Conservation (phyloP, 2,329 filamentous ascomycete genomes). For the Talaromyces piceae region DNA sequence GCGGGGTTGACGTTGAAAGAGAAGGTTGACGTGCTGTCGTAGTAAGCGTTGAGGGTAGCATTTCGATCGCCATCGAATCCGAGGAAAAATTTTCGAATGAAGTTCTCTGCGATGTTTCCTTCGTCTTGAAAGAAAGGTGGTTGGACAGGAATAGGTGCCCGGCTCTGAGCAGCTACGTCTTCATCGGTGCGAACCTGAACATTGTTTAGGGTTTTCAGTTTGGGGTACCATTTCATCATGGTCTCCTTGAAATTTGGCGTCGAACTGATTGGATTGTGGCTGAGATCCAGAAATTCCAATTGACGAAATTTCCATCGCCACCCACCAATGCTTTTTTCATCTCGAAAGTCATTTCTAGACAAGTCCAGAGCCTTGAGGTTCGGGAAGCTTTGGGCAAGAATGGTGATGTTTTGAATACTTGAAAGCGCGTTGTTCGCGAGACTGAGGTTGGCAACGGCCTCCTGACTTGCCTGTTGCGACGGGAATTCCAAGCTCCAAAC, state of each 20-base stretch:
- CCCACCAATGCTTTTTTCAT: conserved; percentile 57
- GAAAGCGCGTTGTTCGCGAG: conserved; percentile 73
- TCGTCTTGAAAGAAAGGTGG: conserved; percentile 68
- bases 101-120: conserved; percentile 64
- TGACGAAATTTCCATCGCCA: conserved; percentile 75
- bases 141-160: conserved; percentile 53
- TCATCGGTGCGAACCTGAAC: conserved; percentile 65
- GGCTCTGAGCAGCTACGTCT: conserved; percentile 54
- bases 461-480: conserved; percentile 61
- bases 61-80: conserved; percentile 66
- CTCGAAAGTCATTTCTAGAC: conserved; percentile 70
- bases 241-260: conserved; percentile 58
- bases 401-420: conserved; percentile 64
- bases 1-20: conserved; percentile 65
- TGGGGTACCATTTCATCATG: conserved; percentile 75
- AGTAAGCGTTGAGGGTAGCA: conserved; percentile 57
- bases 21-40: conserved; percentile 69
- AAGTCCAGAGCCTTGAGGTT: conserved; percentile 84
- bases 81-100: conserved; percentile 65
- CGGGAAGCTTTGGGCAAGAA: conserved; percentile 71
- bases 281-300: conserved; percentile 73
- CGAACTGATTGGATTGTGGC: conserved; percentile 65
- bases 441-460: conserved; percentile 73
- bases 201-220: conserved; percentile 68
- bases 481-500: conserved; percentile 75